Evolutionary conservation across 345 rosid species (phyloP).

Genomic region (Eutrema japonicum): DNA sequence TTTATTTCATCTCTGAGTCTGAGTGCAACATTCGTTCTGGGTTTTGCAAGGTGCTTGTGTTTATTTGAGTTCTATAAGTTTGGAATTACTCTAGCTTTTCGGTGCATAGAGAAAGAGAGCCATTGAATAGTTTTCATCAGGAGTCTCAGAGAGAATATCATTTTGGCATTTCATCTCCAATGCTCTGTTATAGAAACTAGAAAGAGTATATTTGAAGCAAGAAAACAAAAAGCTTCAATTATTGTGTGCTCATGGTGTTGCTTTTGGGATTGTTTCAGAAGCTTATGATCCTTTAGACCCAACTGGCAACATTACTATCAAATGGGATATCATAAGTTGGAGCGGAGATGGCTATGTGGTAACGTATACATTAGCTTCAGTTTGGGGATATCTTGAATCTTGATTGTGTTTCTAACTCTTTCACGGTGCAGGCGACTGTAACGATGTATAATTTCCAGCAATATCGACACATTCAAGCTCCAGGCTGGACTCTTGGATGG

Average conservation of each 20-base stretch:
- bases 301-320: constrained; percentile 72
- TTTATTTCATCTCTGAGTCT: constrained; percentile 31
- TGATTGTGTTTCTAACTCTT: neutral
- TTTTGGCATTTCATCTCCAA: constrained; percentile 19
- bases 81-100: constrained; percentile 2
- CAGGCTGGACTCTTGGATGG: constrained; percentile 86
- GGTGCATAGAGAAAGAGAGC: constrained; percentile 19
- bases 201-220: constrained; percentile 9
- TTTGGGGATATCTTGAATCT: neutral
- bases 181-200: constrained; percentile 11
- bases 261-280: constrained; percentile 42
- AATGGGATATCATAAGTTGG: constrained; percentile 82
- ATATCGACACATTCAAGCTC: constrained; percentile 65
- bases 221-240: neutral
- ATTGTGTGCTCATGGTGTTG: constrained; percentile 6
- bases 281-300: constrained; percentile 84
- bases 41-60: neutral
- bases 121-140: neutral
- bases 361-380: constrained; percentile 17
- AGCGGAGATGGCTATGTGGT: constrained; percentile 81
- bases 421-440: constrained; percentile 61
- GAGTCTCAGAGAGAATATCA: constrained; percentile 7
- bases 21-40: constrained; percentile 25
- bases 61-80: constrained; percentile 10
- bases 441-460: constrained; percentile 71